Evolutionary conservation across 768 basidiomycete genomes (phyloP), one percentile per base, ranked within the genome.

Genomic region (Tricholoma sp.): DNA sequence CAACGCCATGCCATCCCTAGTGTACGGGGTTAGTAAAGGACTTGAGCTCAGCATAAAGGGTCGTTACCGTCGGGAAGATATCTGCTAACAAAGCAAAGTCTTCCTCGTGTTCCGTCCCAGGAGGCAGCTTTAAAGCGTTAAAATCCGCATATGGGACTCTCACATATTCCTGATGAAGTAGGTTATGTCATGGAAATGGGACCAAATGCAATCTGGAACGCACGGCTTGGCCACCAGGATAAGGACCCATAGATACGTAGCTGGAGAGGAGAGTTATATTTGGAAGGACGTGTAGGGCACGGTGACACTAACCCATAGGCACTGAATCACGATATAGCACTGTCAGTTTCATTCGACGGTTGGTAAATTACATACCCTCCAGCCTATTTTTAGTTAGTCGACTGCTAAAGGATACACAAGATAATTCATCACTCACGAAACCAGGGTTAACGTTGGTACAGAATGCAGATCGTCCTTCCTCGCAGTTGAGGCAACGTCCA

Each of bases 371-470:
- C 72, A 33, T 60, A 78, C 77, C 77, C 78, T 62, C 78, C 77
- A 55, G 78, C 79, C 78, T 79, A 33, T 12, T 3, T 41, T 18
- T 0, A 7, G 28, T 41, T 12, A 53, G 52, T 17, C 8, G 20
- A n/a, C 15, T 24, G 24, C 4, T 24, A 4, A 32, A 15, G 28
- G 12, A 18, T 32, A 29, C 37, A 17, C 45, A 32, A 12, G 32
- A 36, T 15, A 28, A 9, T 13, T 13, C 10, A 17, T 33, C 7
- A 74, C 79, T 60, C 60, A 80, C 80, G 62, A 80, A 81, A 60
- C 81, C 80, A 11, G 81, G 81, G 57, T 84, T 84, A 10, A 84
- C 81, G 49, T 76, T 65, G 3, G 80, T 82, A 63, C 81, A 84
- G 64, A 82, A 83, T 0, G 79, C 81, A 6, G 81, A 79, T 37